These are phyloP conservation scores for Rhytidiadelphus loreus DNA, from an alignment of 225 moss, liverwort and hornwort species.

Conservation along the genomic window DNA sequence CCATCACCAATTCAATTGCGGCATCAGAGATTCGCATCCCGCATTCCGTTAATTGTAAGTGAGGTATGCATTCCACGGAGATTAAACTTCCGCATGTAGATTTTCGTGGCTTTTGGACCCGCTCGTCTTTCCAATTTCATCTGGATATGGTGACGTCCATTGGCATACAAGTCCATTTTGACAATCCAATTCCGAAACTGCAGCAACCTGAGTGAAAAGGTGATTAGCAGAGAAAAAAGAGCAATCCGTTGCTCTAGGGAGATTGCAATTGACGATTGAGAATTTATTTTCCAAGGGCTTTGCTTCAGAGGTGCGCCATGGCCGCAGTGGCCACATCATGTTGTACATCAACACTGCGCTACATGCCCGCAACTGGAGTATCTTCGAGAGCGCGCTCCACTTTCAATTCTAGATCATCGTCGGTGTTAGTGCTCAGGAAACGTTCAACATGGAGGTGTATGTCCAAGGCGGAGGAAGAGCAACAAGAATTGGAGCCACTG, in stretches of 20 bases:
- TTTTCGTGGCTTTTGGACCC: not conserved
- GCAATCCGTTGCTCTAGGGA: not conserved
- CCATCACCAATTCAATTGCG: not conserved
- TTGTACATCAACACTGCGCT: constrained; percentile 7
- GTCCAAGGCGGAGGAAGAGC: constrained; percentile 24
- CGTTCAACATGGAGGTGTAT: constrained; percentile 26
- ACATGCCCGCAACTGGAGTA: not conserved
- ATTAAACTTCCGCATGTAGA: not conserved
- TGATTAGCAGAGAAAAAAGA: not conserved
- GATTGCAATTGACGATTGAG: not conserved
- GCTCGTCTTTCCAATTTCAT: not conserved
- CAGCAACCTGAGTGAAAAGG: too few relatives aligned
- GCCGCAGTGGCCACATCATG: constrained; percentile 25
- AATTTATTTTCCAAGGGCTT: not conserved
- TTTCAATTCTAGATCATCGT: not conserved
- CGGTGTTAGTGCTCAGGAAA: not conserved
- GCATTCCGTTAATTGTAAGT: not conserved
- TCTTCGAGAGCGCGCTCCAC: not conserved
- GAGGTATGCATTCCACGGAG: not conserved
- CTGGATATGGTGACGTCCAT: not conserved
- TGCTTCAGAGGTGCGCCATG: constrained; percentile 6
- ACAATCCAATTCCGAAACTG: not conserved
- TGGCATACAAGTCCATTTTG: not conserved
- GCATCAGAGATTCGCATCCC: not conserved
- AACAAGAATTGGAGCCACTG: constrained; percentile 9